phyloP scores from a whole-genome alignment of 2,329 filamentous ascomycete genomes.

The Epichloe sibirici region DNA sequence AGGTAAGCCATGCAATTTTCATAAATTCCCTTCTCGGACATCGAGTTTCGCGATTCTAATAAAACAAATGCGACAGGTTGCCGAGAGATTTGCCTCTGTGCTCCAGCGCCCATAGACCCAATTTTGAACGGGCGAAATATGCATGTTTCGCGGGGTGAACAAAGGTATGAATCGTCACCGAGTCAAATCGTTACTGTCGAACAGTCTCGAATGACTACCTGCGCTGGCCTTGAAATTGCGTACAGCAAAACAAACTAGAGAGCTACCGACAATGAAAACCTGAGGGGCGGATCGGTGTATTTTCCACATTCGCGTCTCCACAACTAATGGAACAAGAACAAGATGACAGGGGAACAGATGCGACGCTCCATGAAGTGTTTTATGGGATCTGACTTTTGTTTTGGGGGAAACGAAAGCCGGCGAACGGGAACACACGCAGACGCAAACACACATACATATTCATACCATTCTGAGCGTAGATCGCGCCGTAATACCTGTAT shows the following conservation, averaged over 20 bases:
- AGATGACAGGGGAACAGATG: constrained; percentile 7
- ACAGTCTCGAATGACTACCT: neutral
- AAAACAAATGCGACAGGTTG: constrained; percentile 16
- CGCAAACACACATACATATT: neutral
- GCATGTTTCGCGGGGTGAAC: neutral
- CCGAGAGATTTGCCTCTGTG: constrained; percentile 24
- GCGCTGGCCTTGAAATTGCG: neutral
- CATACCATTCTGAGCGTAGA: constrained; percentile 1
- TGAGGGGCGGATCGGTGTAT: neutral
- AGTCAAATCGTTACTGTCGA: neutral
- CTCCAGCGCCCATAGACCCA: constrained; percentile 20
- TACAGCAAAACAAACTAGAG: neutral
- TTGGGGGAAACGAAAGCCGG: constrained; percentile 14
- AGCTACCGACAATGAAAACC: neutral
- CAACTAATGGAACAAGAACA: neutral
- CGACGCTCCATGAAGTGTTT: constrained; percentile 2
- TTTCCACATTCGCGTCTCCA: neutral
- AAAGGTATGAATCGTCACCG: neutral
- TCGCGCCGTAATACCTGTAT: constrained; percentile 24
- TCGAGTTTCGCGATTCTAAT: constrained; percentile 4
- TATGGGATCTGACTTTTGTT: constrained; percentile 9
- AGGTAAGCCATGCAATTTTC: constrained; percentile 41
- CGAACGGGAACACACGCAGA: neutral
- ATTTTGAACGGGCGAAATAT: neutral
- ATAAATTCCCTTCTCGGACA: neutral